Conservation (phyloP, 805 yeast genomes). For the Cyberlindnera maclurae region DNA sequence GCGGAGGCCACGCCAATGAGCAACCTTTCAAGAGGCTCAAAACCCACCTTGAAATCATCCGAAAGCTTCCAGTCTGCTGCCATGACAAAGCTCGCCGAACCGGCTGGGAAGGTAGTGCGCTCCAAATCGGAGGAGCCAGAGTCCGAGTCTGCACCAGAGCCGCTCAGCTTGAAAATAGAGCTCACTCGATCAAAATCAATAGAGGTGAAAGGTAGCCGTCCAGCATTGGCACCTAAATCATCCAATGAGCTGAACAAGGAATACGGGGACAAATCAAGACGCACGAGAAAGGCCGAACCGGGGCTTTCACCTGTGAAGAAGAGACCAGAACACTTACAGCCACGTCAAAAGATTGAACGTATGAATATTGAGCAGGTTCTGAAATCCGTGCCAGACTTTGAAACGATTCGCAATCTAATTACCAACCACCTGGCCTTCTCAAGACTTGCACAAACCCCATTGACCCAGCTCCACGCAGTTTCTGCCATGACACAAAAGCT, state of each 20-base stretch:
- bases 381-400: conserved; percentile 32
- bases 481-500: conserved; percentile 46
- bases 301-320: conserved; percentile 25
- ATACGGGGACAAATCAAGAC: conserved; percentile 12
- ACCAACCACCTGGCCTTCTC: conserved; percentile 88
- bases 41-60: conserved; percentile 9
- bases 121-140: conserved; percentile 12
- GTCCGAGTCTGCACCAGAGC: background rate
- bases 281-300: conserved; percentile 25
- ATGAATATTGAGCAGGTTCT: conserved; percentile 26
- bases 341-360: conserved; percentile 23
- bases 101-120: conserved; percentile 1
- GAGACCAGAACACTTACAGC: conserved; percentile 16
- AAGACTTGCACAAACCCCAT: conserved; percentile 78
- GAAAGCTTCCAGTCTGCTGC: background rate
- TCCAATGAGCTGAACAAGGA: conserved; percentile 16
- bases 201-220: conserved; percentile 5
- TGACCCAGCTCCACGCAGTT: conserved; percentile 60
- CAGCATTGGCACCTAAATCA: conserved; percentile 10
- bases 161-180: background rate
- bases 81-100: background rate
- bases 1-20: conserved; percentile 6
- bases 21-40: conserved; percentile 8
- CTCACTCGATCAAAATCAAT: conserved; percentile 5
- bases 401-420: conserved; percentile 55